Percentiles rank a stretch among this genome's conserved stretches.
Conservation (phyloP, 257 asterid genomes). For the Galeopsis tetrahit region DNA sequence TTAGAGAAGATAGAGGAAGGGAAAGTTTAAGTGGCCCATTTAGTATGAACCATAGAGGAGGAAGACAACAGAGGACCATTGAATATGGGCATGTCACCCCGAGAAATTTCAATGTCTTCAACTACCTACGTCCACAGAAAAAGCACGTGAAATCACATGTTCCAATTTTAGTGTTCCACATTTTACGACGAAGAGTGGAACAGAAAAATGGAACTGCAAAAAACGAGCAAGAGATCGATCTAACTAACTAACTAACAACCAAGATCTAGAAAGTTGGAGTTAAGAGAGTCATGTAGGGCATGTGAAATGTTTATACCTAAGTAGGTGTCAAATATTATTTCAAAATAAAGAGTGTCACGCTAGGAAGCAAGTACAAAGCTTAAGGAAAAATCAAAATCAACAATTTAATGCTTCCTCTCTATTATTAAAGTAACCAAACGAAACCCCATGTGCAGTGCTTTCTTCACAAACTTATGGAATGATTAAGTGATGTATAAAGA, state of each 20-base stretch:
- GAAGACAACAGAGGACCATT: conserved; percentile 36
- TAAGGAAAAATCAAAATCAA: conserved; percentile 28
- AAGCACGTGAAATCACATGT: too few species aligned
- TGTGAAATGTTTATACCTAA: conserved; percentile 28
- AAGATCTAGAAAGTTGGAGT: neutral
- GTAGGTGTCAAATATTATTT: neutral
- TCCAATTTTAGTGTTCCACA: too few species aligned
- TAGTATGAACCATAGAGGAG: conserved; percentile 39
- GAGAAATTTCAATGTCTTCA: neutral
- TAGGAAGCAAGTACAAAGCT: conserved; percentile 18
- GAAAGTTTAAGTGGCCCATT: too few species aligned
- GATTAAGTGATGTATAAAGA: conserved; percentile 12
- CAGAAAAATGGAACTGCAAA: too few species aligned
- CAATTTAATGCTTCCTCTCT: conserved; percentile 29
- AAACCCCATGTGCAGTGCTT: conserved; percentile 41
- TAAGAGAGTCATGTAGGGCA: conserved; percentile 23
- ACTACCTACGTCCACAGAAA: neutral
- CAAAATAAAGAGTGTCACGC: conserved; percentile 11
- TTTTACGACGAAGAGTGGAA: too few species aligned
- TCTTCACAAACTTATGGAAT: conserved; percentile 21
- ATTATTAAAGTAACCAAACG: conserved; percentile 24
- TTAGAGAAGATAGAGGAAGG: too few species aligned
- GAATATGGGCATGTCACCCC: conserved; percentile 34
- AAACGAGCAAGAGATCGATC: too few species aligned
- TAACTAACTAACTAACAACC: neutral